Conservation (phyloP, 805 yeast genomes). For the Hanseniaspora mollemarum region DNA sequence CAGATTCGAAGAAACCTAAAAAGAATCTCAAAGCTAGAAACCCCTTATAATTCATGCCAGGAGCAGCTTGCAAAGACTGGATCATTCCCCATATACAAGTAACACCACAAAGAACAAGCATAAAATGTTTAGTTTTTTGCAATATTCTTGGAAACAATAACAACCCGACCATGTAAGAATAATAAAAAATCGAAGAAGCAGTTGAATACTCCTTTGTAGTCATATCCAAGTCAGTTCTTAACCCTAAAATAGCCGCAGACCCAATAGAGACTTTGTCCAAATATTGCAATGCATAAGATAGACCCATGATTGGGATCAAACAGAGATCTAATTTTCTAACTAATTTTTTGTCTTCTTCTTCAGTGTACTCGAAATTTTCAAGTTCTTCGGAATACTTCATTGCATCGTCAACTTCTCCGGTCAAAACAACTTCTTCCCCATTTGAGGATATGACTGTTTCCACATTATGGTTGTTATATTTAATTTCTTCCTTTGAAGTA, state of each 20-base stretch:
- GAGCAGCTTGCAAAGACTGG: conserved; percentile 44
- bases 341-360: conserved; percentile 30
- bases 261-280: conserved; percentile 50
- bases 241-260: conserved; percentile 45
- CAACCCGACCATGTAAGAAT: conserved; percentile 45
- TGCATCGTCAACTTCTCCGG: conserved; percentile 39
- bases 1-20: conserved; percentile 43
- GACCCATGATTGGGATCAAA: conserved; percentile 41
- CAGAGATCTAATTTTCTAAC: conserved; percentile 42
- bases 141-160: conserved; percentile 33
- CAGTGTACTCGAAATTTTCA: conserved; percentile 26
- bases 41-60: conserved; percentile 35
- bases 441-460: conserved; percentile 24
- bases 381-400: conserved; percentile 33
- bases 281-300: conserved; percentile 41
- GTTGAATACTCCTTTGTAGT: conserved; percentile 37
- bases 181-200: conserved; percentile 51
- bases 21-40: conserved; percentile 39
- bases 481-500: conserved; percentile 11
- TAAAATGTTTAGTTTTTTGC: conserved; percentile 45
- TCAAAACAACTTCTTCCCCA: conserved; percentile 23
- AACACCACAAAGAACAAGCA: conserved; percentile 38
- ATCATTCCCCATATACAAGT: conserved; percentile 54
- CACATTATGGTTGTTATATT: conserved; percentile 14
- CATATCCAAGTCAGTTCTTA: conserved; percentile 37